Base-by-base conservation (phyloP, 352 stramenopile genomes). In the Globisporangium spinosum region DNA sequence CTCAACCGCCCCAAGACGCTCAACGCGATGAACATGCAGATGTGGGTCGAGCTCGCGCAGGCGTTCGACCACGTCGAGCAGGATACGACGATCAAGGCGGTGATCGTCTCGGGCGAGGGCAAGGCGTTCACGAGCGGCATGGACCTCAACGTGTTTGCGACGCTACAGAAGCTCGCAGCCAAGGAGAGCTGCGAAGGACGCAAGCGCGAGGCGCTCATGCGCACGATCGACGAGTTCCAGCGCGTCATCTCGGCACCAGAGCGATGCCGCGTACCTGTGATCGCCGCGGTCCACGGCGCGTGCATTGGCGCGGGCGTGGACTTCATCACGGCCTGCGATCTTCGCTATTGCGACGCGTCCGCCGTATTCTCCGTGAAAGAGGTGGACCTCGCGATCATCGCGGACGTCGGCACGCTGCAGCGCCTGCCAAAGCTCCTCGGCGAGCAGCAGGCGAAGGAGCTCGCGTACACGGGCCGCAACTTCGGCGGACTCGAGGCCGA, bases 21-120 rank as follows among this genome's bases (percentile, higher is more conserved):
- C 54, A 97, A 97, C 55, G 86, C 89, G 34, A 92, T 97, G 77
- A 92, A 94, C 73, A 93, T 97, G 84, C 84, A 89, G 65, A 93
- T 97, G 82, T 97, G 90, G 90, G 70, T 82, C 34, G 90, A 97
- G 23, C 62, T 96, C 51, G 77, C 78, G 20, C 65, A 83, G 51
- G 77, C 81, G 17, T 97, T 96, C 43, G 73, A 89, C 34, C 68
- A 78, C 51, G 74, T 96, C 29, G 82, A 95, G 62, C 29, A 71
- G 9, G 83, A 93, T 40, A 68, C 78, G 68, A 87, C 74, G 68
- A 85, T 95, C 56, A 85, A 83, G 57, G 84, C 80, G 15, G 83
- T 96, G 15, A 67, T 97, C 12, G 71, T 97, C 53, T 91, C 85
- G 23, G 89, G 90, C 23, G 76, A 91, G 67, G 87, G 87, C n/a